A percentile compares a stretch with the other conserved stretches of the same genome.
Conservation (phyloP, 495 filamentous ascomycete genomes). For the Aspergillus homomorphus region DNA sequence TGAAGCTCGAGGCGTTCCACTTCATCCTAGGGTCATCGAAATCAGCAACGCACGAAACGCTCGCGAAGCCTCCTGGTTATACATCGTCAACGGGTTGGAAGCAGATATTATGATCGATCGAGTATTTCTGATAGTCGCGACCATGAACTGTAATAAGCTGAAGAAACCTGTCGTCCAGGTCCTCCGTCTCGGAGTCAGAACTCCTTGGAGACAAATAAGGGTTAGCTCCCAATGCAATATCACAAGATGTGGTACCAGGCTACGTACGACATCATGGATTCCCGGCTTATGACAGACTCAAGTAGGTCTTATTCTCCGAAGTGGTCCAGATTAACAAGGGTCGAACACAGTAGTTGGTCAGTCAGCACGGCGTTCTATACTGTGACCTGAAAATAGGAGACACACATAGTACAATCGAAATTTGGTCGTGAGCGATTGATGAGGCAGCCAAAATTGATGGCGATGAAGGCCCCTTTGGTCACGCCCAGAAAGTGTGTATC, state of each 20-base stretch:
- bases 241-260: slow-evolving; percentile 10
- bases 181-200: slow-evolving; percentile 48
- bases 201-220: slow-evolving; percentile 32
- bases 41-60: slow-evolving; percentile 15
- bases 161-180: slow-evolving; percentile 58
- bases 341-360: slow-evolving; percentile 17
- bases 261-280: slow-evolving; percentile 37
- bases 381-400: slow-evolving; percentile 1
- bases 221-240: slow-evolving; percentile 20
- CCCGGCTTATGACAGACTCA: background rate
- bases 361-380: slow-evolving; percentile 15
- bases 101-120: slow-evolving; percentile 69
- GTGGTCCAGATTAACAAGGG: slow-evolving; percentile 14
- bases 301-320: slow-evolving; percentile 12
- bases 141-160: slow-evolving; percentile 63
- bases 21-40: slow-evolving; percentile 61
- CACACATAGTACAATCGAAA: background rate
- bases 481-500: slow-evolving; percentile 23
- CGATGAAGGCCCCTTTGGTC: slow-evolving; percentile 16
- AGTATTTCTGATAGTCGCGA: slow-evolving; percentile 69
- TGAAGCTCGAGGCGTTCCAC: slow-evolving; percentile 69
- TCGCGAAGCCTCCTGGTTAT: slow-evolving; percentile 20
- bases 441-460: slow-evolving; percentile 18
- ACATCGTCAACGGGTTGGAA: slow-evolving; percentile 87
- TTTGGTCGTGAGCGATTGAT: slow-evolving; percentile 15